These are phyloP conservation scores for Spongispora temasekensis DNA, from an alignment of 1,284 basidiomycete species.

Conservation along the genomic window DNA sequence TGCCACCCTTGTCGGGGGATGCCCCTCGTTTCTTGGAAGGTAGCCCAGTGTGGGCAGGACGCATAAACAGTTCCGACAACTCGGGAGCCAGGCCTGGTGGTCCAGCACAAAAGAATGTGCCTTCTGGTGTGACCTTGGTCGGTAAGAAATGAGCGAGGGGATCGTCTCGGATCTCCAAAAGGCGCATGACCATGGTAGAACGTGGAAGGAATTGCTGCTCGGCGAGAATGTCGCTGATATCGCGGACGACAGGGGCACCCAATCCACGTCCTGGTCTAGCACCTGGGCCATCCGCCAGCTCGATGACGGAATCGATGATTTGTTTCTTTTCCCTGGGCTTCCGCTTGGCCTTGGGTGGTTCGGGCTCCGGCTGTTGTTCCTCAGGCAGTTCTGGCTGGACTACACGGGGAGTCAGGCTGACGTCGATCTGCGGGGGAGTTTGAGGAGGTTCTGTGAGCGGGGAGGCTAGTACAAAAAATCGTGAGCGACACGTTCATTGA, in stretches of 20 bases:
- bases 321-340: slow-evolving; percentile 73
- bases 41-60: slow-evolving; percentile 57
- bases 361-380: slow-evolving; percentile 33
- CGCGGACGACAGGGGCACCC: slow-evolving; percentile 58
- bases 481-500: slow-evolving; percentile 5
- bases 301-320: slow-evolving; percentile 82
- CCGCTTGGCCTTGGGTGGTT: slow-evolving; percentile 47
- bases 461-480: slow-evolving; percentile 57
- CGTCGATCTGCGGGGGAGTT: slow-evolving; percentile 61
- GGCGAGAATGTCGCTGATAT: slow-evolving; percentile 75
- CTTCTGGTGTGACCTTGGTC: slow-evolving; percentile 67
- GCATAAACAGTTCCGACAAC: slow-evolving; percentile 80
- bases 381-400: slow-evolving; percentile 41
- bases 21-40: slow-evolving; percentile 54
- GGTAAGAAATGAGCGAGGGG: slow-evolving; percentile 86
- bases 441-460: slow-evolving; percentile 70
- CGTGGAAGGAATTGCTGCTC: slow-evolving; percentile 83
- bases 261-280: slow-evolving; percentile 54
- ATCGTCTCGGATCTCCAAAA: slow-evolving; percentile 84
- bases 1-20: slow-evolving; percentile 55
- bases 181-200: slow-evolving; percentile 77
- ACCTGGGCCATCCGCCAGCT: slow-evolving; percentile 74
- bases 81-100: slow-evolving; percentile 82
- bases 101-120: slow-evolving; percentile 77
- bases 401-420: slow-evolving; percentile 49